A percentile compares a stretch with the other conserved stretches of the same genome.
These are phyloP conservation scores for Neonectria magnoliae DNA, from an alignment of 2,329 filamentous ascomycete species.

Conservation along the genomic window DNA sequence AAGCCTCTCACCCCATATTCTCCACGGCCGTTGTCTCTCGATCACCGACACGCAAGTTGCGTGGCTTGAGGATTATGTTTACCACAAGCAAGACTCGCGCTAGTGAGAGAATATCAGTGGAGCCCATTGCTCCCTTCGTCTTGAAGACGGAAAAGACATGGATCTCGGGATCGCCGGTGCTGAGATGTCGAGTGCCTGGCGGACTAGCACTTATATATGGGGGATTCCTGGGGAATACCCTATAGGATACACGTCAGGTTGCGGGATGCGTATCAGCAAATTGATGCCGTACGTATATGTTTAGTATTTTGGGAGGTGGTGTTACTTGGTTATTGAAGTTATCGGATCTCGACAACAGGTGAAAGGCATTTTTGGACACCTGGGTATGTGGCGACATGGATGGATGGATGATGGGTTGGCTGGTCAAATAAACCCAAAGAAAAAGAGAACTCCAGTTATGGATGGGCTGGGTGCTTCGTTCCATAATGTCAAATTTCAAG, in stretches of 20 bases:
- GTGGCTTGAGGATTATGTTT: background rate
- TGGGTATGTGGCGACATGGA: background rate
- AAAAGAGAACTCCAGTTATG: slow-evolving; percentile 10
- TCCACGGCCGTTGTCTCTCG: background rate
- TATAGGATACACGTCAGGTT: slow-evolving; percentile 11
- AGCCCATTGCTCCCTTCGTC: background rate
- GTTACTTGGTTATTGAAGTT: slow-evolving; percentile 21
- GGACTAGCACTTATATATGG: background rate
- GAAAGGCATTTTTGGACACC: slow-evolving; percentile 5
- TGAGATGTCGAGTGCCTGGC: background rate
- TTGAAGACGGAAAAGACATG: background rate
- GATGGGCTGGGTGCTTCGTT: slow-evolving; percentile 15
- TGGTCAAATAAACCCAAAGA: slow-evolving; percentile 15
- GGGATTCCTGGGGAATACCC: slow-evolving; percentile 1
- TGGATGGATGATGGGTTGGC: slow-evolving; percentile 1
- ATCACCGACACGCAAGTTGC: background rate
- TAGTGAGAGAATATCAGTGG: slow-evolving; percentile 2
- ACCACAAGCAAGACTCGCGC: slow-evolving; percentile 1
- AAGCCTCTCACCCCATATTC: background rate
- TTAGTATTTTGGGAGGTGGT: slow-evolving; percentile 14
- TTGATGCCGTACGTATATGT: slow-evolving; percentile 8
- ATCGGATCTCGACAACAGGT: slow-evolving; percentile 8
- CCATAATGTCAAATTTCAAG: slow-evolving; percentile 25
- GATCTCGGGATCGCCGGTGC: background rate
- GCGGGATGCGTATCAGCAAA: slow-evolving; percentile 10